These are phyloP conservation scores for Phytophthora niederhauseri DNA, from an alignment of 352 stramenopile species.

Conservation along the genomic window DNA sequence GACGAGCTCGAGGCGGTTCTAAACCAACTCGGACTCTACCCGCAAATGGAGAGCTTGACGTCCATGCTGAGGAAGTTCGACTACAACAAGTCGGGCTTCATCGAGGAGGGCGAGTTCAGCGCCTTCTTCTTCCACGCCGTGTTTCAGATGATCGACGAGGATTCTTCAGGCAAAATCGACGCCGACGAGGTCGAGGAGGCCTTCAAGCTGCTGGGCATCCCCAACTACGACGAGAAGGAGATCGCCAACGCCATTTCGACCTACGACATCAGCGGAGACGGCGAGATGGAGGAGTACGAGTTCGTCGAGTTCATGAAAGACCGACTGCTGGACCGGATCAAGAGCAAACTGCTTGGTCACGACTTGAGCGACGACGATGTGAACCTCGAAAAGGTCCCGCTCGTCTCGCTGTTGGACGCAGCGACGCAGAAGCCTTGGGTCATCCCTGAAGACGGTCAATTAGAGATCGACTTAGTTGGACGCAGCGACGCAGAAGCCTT, in stretches of 20 bases:
- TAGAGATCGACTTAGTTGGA: constrained; percentile 82
- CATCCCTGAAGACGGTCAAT: constrained; percentile 57
- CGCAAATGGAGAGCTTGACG: constrained; percentile 50
- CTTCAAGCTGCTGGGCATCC: constrained; percentile 73
- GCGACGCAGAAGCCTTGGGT: constrained; percentile 69
- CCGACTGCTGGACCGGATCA: constrained; percentile 63
- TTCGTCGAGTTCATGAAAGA: constrained; percentile 86
- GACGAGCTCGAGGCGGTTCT: constrained; percentile 66
- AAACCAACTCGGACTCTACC: constrained; percentile 72
- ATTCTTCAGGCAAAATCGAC: constrained; percentile 80
- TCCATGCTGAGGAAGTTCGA: constrained; percentile 59
- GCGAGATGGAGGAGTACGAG: constrained; percentile 82
- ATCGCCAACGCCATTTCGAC: constrained; percentile 64
- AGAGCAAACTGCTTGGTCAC: constrained; percentile 46
- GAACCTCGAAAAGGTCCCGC: constrained; percentile 10
- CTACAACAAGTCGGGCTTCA: constrained; percentile 50
- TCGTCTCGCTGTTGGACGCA: constrained; percentile 51
- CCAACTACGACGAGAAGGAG: constrained; percentile 65
- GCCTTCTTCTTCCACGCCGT: constrained; percentile 76
- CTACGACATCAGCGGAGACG: constrained; percentile 79
- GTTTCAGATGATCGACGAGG: constrained; percentile 78
- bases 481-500: constrained; percentile 59
- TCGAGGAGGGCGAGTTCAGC: constrained; percentile 68
- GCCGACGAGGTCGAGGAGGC: constrained; percentile 73
- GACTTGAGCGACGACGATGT: constrained; percentile 9